Base-by-base conservation (phyloP, 1,139 yeast genomes). In the Geotrichum aggregatum region DNA sequence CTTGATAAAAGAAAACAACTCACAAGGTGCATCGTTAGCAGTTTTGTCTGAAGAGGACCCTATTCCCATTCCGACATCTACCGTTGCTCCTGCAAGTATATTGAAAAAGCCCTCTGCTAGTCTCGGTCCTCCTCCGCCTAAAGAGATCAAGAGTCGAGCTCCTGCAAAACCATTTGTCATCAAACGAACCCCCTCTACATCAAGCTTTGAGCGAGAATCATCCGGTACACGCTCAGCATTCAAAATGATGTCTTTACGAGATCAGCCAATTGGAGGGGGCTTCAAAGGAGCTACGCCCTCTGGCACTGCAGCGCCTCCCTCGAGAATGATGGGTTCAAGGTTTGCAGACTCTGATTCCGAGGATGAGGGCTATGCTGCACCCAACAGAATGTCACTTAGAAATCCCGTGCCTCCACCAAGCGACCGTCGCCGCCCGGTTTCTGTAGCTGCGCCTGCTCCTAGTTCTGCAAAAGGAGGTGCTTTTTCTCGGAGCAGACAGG, bases 341-440 rank as follows among this genome's bases (percentile, higher is more conserved):
- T 61, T 68, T 43, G 68, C 66, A n/a, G 71, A 68, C 52, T 61
- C 66, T 8, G 71, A 67, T 50, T 60, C 67, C 1, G 72, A 68
- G 14, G 64, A 63, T 40, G 70, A 64, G 33, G 50, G 36, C 41
- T 14, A 19, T 14, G 18, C 40, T 18, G 42, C 44, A 3, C 22
- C 42, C 13, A 33, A 40, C 36, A 21, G 44, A 11, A 39, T 16
- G 14, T 21, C 42, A 16, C 21, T 19, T 16, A 19, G 44, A 7
- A 16, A 14, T 2, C 31, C 22, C 19, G 35, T n/a, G 14, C 33
- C 40, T 14, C n/a, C 24, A 13, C 26, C 18, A 6, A 24, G 8
- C 8, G 8, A 24, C 21, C 40, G 7, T n/a, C n/a, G n/a, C n/a
- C n/a, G n/a, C n/a, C 21, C 50, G 16, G 24, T 24, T 8, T 16